Percentiles rank a stretch among this genome's conserved stretches.
phyloP scores from a whole-genome alignment of 768 basidiomycete species.

The Kwoniella europaea region DNA sequence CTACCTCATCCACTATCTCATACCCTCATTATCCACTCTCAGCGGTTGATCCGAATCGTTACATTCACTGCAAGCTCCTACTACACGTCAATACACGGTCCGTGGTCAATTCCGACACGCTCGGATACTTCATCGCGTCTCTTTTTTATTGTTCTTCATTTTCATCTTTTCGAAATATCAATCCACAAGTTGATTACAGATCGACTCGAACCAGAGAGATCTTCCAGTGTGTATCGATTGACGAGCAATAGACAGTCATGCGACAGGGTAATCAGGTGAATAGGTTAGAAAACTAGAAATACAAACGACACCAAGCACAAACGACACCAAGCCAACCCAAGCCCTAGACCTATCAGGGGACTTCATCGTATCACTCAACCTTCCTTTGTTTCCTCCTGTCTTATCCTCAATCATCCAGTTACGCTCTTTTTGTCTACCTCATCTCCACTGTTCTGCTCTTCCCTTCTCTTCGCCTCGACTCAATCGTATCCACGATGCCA shows the following conservation, averaged over 20 bases:
- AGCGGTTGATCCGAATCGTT: not conserved
- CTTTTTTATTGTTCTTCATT: not conserved
- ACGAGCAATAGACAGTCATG: no score
- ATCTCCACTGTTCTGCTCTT: no score
- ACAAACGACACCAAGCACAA: not conserved
- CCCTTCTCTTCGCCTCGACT: not conserved
- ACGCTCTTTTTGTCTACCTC: not conserved
- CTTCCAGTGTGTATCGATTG: no score
- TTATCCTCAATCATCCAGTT: not conserved
- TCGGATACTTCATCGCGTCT: not conserved
- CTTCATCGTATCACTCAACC: not conserved
- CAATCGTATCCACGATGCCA: conserved; percentile 24
- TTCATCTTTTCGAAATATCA: no score
- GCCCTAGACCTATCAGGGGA: no score
- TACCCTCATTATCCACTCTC: not conserved
- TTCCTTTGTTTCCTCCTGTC: not conserved
- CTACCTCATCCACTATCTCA: not conserved
- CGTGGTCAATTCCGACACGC: not conserved
- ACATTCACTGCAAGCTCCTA: no score
- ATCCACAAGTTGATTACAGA: no score
- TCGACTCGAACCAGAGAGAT: no score
- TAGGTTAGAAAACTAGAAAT: not conserved
- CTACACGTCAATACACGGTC: not conserved
- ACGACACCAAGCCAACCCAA: not conserved
- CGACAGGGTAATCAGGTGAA: not conserved